Conservation (phyloP, 2,329 filamentous ascomycete species). For the Colletotrichum destructivum region DNA sequence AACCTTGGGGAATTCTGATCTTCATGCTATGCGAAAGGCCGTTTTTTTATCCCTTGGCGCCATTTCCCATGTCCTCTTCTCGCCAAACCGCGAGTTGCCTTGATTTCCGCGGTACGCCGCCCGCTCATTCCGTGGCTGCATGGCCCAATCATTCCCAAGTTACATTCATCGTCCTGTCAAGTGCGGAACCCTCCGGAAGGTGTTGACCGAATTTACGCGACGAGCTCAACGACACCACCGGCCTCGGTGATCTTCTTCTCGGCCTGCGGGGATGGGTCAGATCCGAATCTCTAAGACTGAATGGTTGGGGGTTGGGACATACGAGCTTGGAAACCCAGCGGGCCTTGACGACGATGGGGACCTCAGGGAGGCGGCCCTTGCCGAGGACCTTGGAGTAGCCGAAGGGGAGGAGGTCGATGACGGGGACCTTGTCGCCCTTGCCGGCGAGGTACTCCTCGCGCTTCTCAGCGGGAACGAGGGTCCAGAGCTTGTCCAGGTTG, state of each 20-base stretch:
- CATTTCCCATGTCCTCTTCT: conserved; percentile 40
- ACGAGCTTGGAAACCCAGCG: conserved; percentile 91
- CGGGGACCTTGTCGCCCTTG: conserved; percentile 93
- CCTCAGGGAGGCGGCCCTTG: conserved; percentile 94
- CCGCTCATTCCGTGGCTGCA: conserved; percentile 31
- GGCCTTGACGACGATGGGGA: conserved; percentile 94
- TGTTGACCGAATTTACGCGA: conserved; percentile 73
- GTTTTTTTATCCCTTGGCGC: conserved; percentile 23
- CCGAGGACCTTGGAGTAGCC: conserved; percentile 99
- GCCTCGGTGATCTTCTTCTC: conserved; percentile 99
- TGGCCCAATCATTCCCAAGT: conserved; percentile 37
- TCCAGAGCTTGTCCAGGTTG: conserved; percentile 99
- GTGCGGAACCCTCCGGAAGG: conserved; percentile 19
- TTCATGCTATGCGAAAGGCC: conserved; percentile 44
- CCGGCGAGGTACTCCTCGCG: conserved; percentile 92
- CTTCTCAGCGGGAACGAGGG: conserved; percentile 92
- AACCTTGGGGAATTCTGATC: conserved; percentile 42
- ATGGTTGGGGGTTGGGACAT: neutral
- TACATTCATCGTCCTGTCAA: neutral
- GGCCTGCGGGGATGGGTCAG: conserved; percentile 60
- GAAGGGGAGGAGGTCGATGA: conserved; percentile 96
- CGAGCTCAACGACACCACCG: conserved; percentile 95
- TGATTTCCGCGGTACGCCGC: conserved; percentile 34
- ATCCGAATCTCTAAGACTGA: too few species aligned
- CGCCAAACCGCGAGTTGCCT: conserved; percentile 40